Percentiles rank a stretch among this genome's conserved stretches.
Evolutionary conservation across 768 basidiomycete genomes (phyloP).

Genomic region (Tubosaeta sp.): DNA sequence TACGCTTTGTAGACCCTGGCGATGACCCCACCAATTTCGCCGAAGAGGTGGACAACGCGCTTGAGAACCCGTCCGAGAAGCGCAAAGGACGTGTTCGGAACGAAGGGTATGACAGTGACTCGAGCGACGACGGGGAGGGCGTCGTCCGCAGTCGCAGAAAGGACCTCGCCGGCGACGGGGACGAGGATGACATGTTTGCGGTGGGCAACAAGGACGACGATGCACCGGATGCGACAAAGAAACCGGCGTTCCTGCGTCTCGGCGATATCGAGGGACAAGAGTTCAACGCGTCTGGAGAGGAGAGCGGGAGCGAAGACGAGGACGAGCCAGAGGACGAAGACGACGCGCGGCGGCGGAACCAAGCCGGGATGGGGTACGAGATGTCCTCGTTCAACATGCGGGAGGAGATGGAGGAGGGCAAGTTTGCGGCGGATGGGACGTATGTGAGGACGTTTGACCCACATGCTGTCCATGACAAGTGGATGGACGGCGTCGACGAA

Average conservation of each 20-base stretch:
- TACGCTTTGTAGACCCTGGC: conserved; percentile 71
- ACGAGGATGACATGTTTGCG: conserved; percentile 81
- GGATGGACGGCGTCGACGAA: conserved; percentile 92
- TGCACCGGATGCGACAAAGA: conserved; percentile 44
- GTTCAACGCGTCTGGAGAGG: conserved; percentile 45
- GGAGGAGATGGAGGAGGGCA: conserved; percentile 97
- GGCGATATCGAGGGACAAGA: conserved; percentile 98
- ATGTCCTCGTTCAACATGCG: conserved; percentile 98
- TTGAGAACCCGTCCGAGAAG: conserved; percentile 59
- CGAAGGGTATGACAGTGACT: conserved; percentile 92
- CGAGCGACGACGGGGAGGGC: conserved; percentile 92
- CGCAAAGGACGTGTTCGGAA: conserved; percentile 75
- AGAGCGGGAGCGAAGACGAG: conserved; percentile 39
- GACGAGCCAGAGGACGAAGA: conserved; percentile 64
- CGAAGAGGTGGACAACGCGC: conserved; percentile 69
- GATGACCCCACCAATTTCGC: conserved; percentile 76
- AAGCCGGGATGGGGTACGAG: conserved; percentile 90
- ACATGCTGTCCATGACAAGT: conserved; percentile 87
- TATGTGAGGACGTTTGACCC: conserved; percentile 86
- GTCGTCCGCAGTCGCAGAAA: conserved; percentile 79
- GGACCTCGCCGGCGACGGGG: conserved; percentile 48
- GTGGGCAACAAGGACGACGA: conserved; percentile 50
- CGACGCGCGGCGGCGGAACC: conserved; percentile 68
- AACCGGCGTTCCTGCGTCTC: conserved; percentile 73
- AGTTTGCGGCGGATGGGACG: conserved; percentile 90